Percentiles rank a stretch among this genome's conserved stretches.
Conservation (phyloP, 2,329 filamentous ascomycete genomes). For the Hawksworthiomyces lignivorus region DNA sequence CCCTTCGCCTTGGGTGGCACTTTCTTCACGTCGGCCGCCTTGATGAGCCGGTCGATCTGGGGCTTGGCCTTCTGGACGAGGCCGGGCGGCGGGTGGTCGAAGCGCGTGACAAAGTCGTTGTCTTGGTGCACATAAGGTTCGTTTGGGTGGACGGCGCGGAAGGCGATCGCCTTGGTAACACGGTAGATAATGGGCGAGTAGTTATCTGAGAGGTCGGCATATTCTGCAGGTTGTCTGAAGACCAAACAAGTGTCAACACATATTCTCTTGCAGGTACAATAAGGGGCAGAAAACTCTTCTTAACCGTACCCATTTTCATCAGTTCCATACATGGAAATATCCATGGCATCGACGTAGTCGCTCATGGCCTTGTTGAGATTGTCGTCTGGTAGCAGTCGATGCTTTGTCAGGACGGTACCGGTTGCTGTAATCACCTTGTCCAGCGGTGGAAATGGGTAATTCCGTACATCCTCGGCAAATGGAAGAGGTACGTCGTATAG, state of each 20-base stretch:
- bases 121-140: slow-evolving; percentile 54
- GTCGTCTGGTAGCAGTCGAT: slow-evolving; percentile 72
- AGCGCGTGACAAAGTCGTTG: slow-evolving; percentile 57
- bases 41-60: slow-evolving; percentile 57
- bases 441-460: slow-evolving; percentile 85
- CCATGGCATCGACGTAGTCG: slow-evolving; percentile 89
- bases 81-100: slow-evolving; percentile 62
- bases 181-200: slow-evolving; percentile 84
- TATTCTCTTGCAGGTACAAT: too few species aligned
- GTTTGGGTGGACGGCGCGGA: slow-evolving; percentile 68
- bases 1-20: slow-evolving; percentile 75
- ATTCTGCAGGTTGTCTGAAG: slow-evolving; percentile 49
- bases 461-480: slow-evolving; percentile 84
- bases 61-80: slow-evolving; percentile 50
- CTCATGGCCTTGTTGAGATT: slow-evolving; percentile 76
- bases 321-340: slow-evolving; percentile 61
- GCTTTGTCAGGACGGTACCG: slow-evolving; percentile 70
- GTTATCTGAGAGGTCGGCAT: slow-evolving; percentile 69
- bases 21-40: slow-evolving; percentile 74
- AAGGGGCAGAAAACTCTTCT: too few species aligned
- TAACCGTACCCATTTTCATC: slow-evolving; percentile 64
- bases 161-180: slow-evolving; percentile 76
- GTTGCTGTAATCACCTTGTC: slow-evolving; percentile 83
- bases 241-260: too few species aligned
- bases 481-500: slow-evolving; percentile 85